Evolutionary conservation across 176 grass and related monocot species (phyloP), one percentile per base, ranked within the genome.

Genomic region (Ampelocalamus luodianensis): DNA sequence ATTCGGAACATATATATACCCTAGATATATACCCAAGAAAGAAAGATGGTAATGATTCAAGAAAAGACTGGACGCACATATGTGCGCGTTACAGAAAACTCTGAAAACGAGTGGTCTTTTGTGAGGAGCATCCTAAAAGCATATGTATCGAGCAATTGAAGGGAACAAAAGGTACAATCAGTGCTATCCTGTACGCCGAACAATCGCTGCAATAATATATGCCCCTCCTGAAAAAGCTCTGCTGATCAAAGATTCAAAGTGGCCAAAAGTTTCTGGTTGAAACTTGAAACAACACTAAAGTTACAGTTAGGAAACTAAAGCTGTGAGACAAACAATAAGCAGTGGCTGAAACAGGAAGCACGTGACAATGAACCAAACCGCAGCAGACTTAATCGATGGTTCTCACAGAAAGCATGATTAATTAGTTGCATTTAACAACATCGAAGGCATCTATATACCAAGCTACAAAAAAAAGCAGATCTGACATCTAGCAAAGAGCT

Each of bases 91-190:
- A 50, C 88, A 90, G 68, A 87, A 50, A 46, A 45, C 68, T 53
- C 48, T 61, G 79, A 74, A 67, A 66, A 87, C 49, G 73, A 87
- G 66, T 83, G 79, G 17, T 45, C 84, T 72, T 78, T 18, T 39
- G 44, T 8, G 66, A 27, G 68, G 38, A 72, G 58, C 71, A 87
- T 73, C 58, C 62, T 27, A 42, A 79, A 87, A 79, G 68, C 42
- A 76, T 69, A 77, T 86, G 14, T 32, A 40, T 76, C 77, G 81
- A 65, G 85, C 80, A 84, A 84, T 87, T 46, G 27, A 53, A 91
- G 80, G 85, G 48, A 78, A 69, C 85, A 87, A 84, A 90, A 87
- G 85, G 85, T 79, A 70, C 85, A 84, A 84, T 80, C 89, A 91
- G 85, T 76, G 89, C 69, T 80, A 87, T 75, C 76, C 62, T 80